Conservation (phyloP, 108 stramenopile genomes). For the Nannochloropsis oceanica region DNA sequence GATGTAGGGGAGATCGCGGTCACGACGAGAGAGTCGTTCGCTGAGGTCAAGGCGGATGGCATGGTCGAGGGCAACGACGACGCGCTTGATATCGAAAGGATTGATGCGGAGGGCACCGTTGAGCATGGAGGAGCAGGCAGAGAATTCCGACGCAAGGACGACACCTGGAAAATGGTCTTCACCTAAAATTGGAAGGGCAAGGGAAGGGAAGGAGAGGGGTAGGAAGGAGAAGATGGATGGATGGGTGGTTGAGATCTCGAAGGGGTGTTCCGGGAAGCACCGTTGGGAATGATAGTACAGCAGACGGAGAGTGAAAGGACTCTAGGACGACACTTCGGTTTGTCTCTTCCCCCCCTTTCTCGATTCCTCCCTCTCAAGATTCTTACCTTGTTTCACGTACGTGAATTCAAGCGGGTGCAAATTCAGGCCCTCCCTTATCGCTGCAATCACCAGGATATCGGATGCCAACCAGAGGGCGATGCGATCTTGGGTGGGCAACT, state of each 20-base stretch:
- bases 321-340: too few relatives aligned
- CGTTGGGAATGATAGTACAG: too few relatives aligned
- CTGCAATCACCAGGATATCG: conserved; percentile 69
- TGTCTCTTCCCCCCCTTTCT: too few relatives aligned
- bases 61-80: conserved; percentile 71
- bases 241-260: too few relatives aligned
- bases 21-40: conserved; percentile 50
- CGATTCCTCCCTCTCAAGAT: too few relatives aligned
- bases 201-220: too few relatives aligned
- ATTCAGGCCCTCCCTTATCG: conserved; percentile 90
- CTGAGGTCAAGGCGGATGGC: conserved; percentile 65
- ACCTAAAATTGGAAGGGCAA: background rate
- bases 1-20: conserved; percentile 90
- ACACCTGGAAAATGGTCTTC: conserved; percentile 56
- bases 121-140: conserved; percentile 78
- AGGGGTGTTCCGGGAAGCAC: too few relatives aligned
- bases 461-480: conserved; percentile 67
- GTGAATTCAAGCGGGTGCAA: conserved; percentile 93
- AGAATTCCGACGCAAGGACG: conserved; percentile 90
- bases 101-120: conserved; percentile 95
- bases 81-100: conserved; percentile 78
- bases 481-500: conserved; percentile 48
- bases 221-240: too few relatives aligned
- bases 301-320: too few relatives aligned
- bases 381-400: conserved; percentile 37